These are phyloP conservation scores for Micractinium sp. DNA, from an alignment of 139 green algal species.

Conservation along the genomic window DNA sequence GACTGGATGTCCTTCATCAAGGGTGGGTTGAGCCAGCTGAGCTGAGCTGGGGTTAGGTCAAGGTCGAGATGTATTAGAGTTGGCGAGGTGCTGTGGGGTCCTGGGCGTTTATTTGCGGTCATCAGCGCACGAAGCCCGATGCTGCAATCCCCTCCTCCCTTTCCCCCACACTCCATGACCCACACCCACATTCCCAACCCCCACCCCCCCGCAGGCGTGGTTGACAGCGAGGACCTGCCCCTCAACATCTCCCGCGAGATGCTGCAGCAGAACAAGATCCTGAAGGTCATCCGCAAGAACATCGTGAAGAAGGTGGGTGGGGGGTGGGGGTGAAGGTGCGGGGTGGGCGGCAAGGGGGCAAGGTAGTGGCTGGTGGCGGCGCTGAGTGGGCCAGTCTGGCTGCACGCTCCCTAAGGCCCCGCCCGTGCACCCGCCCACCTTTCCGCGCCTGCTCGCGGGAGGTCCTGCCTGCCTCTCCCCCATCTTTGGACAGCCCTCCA, in stretches of 20 bases:
- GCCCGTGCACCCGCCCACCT: no score
- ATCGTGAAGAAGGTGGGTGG: slow-evolving; percentile 97
- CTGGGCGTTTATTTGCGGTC: no score
- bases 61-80: no score
- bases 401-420: no score
- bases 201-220: slow-evolving; percentile 74
- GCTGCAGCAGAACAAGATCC: slow-evolving; percentile 99
- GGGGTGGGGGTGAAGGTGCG: neutral
- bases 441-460: no score
- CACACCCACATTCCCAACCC: neutral
- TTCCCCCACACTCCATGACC: neutral
- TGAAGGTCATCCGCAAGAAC: slow-evolving; percentile 99
- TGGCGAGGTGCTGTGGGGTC: no score
- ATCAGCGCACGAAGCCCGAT: no score
- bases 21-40: slow-evolving; percentile 20
- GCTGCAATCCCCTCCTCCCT: neutral
- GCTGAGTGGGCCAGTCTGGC: no score
- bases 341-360: neutral
- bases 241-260: slow-evolving; percentile 99
- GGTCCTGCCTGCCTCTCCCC: neutral
- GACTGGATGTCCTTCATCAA: slow-evolving; percentile 97
- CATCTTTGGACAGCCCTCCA: no score
- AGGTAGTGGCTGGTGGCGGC: neutral
- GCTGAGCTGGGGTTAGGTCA: no score
- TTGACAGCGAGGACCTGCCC: slow-evolving; percentile 98